Base-by-base conservation (phyloP, 345 rosid genomes). In the Salix viminalis region DNA sequence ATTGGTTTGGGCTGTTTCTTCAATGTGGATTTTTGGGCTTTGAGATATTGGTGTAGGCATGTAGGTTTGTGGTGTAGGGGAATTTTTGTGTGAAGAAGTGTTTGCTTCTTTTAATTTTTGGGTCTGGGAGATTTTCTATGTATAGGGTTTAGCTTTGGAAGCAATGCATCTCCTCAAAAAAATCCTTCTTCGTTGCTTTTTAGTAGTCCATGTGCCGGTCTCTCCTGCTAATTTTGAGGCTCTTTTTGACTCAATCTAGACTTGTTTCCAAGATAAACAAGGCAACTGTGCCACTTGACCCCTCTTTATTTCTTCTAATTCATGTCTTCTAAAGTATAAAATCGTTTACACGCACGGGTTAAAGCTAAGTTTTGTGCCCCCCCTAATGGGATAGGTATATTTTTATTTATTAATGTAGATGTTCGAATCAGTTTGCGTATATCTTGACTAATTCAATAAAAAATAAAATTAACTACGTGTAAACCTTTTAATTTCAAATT, bases 191-290 rank as follows among this genome's bases (percentile, higher is more conserved):
- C 72, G 83, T 30, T 85, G 84, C 86, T 79, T 85, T 85, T 85
- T 48, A 79, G 84, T 56, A 44, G 71, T 79, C 87, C 81, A 80
- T 67, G 72, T 78, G 83, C 76, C 14, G 64, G 80, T 60, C 44
- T 75, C 81, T 74, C 46, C 66, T 67, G 82, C 80, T 30, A 75
- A 77, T 75, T 79, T 79, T 41, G 84, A 73, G 85, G 46, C 79
- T 75, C 85, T 87, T 89, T 75, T 90, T 88, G 90, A 87, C 90
- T 75, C 87, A 80, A 86, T 85, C 90, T 82, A 86, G 89, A 87
- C 84, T 72, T 26, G 30, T 89, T 92, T 87, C 91, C 82, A 76
- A 42, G 76, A 86, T 82, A 80, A 78, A 69, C 82, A 76, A 75
- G 80, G 74, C 86, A 79, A 52, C 48, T 69, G 78, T 78, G 65